These are phyloP conservation scores for Limonomyces culmigenus DNA, from an alignment of 1,284 basidiomycete genomes.

Conservation along the genomic window DNA sequence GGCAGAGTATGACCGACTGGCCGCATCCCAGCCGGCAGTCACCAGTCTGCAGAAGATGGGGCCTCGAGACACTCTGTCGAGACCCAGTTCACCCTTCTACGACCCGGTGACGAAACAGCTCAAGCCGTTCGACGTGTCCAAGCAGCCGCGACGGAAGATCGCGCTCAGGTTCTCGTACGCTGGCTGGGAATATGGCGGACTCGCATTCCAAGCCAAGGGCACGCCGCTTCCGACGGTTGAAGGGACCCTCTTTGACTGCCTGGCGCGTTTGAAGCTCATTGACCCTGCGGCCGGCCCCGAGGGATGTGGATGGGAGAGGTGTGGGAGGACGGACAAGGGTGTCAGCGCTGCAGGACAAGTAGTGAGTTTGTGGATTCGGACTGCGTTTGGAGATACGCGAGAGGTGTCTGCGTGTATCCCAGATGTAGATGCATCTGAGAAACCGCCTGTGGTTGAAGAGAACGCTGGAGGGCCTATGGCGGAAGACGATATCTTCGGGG, in stretches of 20 bases:
- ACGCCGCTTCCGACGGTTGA: conserved; percentile 83
- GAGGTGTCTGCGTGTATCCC: neutral
- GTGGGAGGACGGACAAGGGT: conserved; percentile 89
- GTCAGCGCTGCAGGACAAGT: conserved; percentile 94
- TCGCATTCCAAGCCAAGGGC: conserved; percentile 61
- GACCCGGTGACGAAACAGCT: conserved; percentile 3
- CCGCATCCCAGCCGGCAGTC: neutral
- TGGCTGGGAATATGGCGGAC: conserved; percentile 83
- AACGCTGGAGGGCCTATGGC: conserved; percentile 2
- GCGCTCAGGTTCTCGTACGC: conserved; percentile 87
- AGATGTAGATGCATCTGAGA: neutral
- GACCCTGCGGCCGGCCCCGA: conserved; percentile 63
- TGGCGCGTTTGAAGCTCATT: conserved; percentile 62
- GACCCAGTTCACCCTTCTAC: conserved; percentile 3
- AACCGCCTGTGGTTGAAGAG: conserved; percentile 1
- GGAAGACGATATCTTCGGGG: conserved; percentile 13
- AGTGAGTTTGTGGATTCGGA: conserved; percentile 79
- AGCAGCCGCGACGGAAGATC: conserved; percentile 70
- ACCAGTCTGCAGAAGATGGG: neutral
- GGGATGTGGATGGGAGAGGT: conserved; percentile 79
- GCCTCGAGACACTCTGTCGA: neutral
- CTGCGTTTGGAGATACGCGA: conserved; percentile 21
- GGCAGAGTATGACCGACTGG: conserved; percentile 26
- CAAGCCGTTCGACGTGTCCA: conserved; percentile 44
- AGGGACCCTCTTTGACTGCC: conserved; percentile 68